phyloP scores from a whole-genome alignment of 768 basidiomycete genomes.

The Podaxis sp. region DNA sequence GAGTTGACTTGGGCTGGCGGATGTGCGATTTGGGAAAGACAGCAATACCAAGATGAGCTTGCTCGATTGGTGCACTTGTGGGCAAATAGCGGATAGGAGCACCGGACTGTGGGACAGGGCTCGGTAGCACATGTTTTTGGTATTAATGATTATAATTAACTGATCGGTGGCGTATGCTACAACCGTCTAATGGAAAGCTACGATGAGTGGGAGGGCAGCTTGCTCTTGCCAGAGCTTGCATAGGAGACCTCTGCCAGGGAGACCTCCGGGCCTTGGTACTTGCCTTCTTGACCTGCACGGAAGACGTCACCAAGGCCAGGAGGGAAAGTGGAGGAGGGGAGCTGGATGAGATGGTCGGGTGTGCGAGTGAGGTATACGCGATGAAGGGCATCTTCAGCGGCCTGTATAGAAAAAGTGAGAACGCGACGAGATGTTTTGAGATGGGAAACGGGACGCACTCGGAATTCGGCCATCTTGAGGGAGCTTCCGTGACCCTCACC shows the following conservation, averaged over 20 bases:
- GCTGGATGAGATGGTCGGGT: slow-evolving; percentile 59
- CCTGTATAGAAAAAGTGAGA: slow-evolving; percentile 36
- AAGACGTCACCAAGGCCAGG: slow-evolving; percentile 50
- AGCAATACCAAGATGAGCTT: no score
- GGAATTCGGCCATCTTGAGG: slow-evolving; percentile 90
- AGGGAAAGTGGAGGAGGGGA: slow-evolving; percentile 76
- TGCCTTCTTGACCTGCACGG: slow-evolving; percentile 35
- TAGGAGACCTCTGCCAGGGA: slow-evolving; percentile 64
- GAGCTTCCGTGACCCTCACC: slow-evolving; percentile 95
- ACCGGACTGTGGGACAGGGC: background rate
- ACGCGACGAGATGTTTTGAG: background rate
- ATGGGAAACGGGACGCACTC: slow-evolving; percentile 47
- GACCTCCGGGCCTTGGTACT: slow-evolving; percentile 51
- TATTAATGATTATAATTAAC: slow-evolving; percentile 8
- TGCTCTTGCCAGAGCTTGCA: slow-evolving; percentile 62
- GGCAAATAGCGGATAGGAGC: no score
- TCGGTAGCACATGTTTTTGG: background rate
- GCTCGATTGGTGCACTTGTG: no score
- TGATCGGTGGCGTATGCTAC: slow-evolving; percentile 5
- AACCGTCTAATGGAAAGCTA: slow-evolving; percentile 9
- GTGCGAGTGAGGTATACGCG: slow-evolving; percentile 79
- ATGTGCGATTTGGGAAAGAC: no score
- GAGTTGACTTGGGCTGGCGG: no score
- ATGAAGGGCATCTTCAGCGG: slow-evolving; percentile 81
- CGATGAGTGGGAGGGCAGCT: background rate